Percentiles rank a stretch among this genome's conserved stretches.
These are phyloP conservation scores for Trichoderma oligosporum DNA, from an alignment of 2,329 filamentous ascomycete species.

Conservation along the genomic window DNA sequence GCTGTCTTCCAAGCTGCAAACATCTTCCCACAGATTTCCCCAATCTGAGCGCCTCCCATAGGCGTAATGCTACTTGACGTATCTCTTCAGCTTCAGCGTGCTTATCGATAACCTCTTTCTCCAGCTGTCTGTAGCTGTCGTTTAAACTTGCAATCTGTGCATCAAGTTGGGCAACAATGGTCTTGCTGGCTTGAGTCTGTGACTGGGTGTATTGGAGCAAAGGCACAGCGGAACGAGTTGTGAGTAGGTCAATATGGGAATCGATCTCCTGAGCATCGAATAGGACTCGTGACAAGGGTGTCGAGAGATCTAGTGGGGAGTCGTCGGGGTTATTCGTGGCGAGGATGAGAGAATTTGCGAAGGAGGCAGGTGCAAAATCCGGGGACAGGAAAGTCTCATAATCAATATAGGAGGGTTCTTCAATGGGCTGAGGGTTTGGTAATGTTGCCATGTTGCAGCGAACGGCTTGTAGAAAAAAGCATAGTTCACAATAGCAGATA, in stretches of 20 bases:
- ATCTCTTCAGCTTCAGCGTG: constrained; percentile 85
- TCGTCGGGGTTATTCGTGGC: constrained; percentile 90
- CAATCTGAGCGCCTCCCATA: constrained; percentile 76
- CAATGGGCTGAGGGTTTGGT: neutral
- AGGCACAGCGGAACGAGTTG: constrained; percentile 77
- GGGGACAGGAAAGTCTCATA: constrained; percentile 87
- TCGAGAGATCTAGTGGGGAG: constrained; percentile 85
- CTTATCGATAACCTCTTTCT: constrained; percentile 80
- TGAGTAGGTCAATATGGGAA: constrained; percentile 87
- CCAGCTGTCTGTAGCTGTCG: constrained; percentile 78
- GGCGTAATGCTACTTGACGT: constrained; percentile 67
- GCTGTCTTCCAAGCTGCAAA: constrained; percentile 75
- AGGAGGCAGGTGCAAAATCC: constrained; percentile 72
- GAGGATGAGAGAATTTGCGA: constrained; percentile 85
- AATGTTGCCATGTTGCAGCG: constrained; percentile 13
- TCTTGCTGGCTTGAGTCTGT: constrained; percentile 68
- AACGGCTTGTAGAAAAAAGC: neutral
- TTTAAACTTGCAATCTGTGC: constrained; percentile 75
- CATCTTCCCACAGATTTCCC: constrained; percentile 73
- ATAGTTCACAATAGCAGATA: neutral
- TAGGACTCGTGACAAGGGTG: constrained; percentile 84
- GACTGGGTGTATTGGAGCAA: constrained; percentile 73
- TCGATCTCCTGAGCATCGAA: constrained; percentile 98
- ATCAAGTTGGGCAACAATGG: constrained; percentile 73
- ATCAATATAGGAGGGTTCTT: constrained; percentile 83